Conservation (phyloP, 306 rosid species). For the Mucuna pruriens region DNA sequence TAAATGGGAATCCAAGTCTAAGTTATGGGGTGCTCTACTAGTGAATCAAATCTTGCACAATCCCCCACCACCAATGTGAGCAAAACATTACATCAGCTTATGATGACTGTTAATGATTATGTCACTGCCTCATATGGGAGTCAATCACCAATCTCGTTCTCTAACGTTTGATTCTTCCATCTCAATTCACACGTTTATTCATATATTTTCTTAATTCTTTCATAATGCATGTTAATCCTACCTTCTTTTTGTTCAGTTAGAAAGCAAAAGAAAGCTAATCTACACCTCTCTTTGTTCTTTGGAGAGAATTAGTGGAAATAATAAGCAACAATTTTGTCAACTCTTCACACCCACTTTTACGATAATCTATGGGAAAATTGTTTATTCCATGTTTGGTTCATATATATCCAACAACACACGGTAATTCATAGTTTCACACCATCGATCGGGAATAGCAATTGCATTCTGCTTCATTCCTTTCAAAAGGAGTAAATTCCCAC, state of each 20-base stretch:
- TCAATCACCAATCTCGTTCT: background rate
- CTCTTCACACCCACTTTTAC: background rate
- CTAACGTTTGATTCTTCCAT: background rate
- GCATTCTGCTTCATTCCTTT: background rate
- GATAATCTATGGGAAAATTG: background rate
- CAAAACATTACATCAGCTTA: background rate
- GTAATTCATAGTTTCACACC: background rate
- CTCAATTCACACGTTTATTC: background rate
- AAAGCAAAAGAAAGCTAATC: background rate
- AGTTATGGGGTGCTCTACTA: background rate
- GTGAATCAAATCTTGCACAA: constrained; percentile 22
- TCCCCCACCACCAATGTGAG: background rate
- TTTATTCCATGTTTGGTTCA: background rate
- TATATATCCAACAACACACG: background rate
- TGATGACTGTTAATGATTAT: constrained; percentile 23
- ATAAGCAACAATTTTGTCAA: background rate
- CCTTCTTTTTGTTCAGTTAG: background rate
- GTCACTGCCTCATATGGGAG: background rate
- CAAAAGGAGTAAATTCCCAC: background rate
- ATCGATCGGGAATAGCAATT: background rate
- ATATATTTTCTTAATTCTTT: background rate
- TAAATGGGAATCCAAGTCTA: background rate
- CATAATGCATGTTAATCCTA: background rate
- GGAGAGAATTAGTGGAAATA: background rate
- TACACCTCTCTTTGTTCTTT: background rate